phyloP scores from a whole-genome alignment of 352 stramenopile genomes.

The Globisporangium yorkense region DNA sequence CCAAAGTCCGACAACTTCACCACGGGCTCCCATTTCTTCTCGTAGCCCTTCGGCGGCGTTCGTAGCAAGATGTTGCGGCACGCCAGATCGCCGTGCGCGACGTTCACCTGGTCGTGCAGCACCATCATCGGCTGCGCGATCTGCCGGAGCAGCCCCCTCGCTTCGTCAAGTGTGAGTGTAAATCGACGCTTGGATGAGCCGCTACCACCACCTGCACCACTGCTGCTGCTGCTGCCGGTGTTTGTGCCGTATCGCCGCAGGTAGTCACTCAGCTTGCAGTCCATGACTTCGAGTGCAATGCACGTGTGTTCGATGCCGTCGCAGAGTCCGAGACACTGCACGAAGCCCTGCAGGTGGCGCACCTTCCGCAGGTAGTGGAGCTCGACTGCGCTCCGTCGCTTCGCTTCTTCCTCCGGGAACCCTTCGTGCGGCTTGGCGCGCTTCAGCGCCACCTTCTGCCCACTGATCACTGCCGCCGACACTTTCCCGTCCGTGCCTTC shows the following conservation, averaged over 20 bases:
- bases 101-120: constrained; percentile 75
- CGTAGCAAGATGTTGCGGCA: constrained; percentile 84
- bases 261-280: constrained; percentile 86
- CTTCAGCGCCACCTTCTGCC: constrained; percentile 82
- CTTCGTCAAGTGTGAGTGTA: constrained; percentile 49
- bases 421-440: constrained; percentile 73
- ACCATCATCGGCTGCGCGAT: constrained; percentile 76
- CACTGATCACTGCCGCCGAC: constrained; percentile 62
- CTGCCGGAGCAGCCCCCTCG: constrained; percentile 56
- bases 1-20: constrained; percentile 84
- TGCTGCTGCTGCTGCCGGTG: constrained; percentile 15
- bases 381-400: constrained; percentile 69
- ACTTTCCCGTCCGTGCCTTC: constrained; percentile 84
- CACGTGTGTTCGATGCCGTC: constrained; percentile 83
- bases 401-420: constrained; percentile 71
- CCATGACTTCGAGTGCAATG: constrained; percentile 84
- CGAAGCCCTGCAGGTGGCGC: constrained; percentile 65
- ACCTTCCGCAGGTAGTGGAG: constrained; percentile 77
- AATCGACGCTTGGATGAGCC: constrained; percentile 41
- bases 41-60: constrained; percentile 71
- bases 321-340: constrained; percentile 78
- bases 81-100: constrained; percentile 75
- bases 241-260: constrained; percentile 55
- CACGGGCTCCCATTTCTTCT: constrained; percentile 74
- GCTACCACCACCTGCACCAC: constrained; percentile 8